A percentile compares a stretch with the other conserved stretches of the same genome.
These are phyloP conservation scores for Mortierella sp. DNA, from an alignment of 371 early-diverging fungal genomes.

Conservation along the genomic window DNA sequence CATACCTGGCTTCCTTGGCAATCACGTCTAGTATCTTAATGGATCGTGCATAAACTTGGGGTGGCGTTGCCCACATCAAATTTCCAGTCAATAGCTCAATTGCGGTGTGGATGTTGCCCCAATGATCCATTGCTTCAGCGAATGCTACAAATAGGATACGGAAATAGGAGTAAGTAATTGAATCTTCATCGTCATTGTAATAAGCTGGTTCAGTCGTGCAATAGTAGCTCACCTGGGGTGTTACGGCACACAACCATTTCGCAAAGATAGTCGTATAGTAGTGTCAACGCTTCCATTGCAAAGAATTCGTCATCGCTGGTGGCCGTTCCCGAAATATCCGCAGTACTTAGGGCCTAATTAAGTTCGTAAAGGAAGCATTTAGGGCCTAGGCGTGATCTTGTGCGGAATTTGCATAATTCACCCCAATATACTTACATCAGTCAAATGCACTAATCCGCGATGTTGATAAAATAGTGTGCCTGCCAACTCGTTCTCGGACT, in stretches of 20 bases:
- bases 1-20: constrained; percentile 28
- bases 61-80: constrained; percentile 44
- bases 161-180: neutral
- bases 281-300: constrained; percentile 32
- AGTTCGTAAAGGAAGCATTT: neutral
- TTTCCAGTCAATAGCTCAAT: constrained; percentile 37
- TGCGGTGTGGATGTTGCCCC: constrained; percentile 45
- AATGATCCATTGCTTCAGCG: constrained; percentile 53
- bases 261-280: constrained; percentile 41
- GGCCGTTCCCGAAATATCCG: constrained; percentile 23
- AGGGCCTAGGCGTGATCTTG: neutral
- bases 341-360: constrained; percentile 22
- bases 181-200: neutral
- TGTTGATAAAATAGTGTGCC: constrained; percentile 37
- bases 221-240: constrained; percentile 25
- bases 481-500: constrained; percentile 31
- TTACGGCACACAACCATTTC: constrained; percentile 38
- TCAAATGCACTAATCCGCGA: constrained; percentile 36
- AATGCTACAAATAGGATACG: constrained; percentile 19
- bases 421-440: constrained; percentile 25
- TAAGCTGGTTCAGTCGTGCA: neutral
- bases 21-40: constrained; percentile 38
- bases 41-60: constrained; percentile 24
- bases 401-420: no score
- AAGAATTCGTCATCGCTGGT: constrained; percentile 43